Base-by-base conservation (phyloP, 2,329 filamentous ascomycete species). In the Colletotrichum plurivorum region DNA sequence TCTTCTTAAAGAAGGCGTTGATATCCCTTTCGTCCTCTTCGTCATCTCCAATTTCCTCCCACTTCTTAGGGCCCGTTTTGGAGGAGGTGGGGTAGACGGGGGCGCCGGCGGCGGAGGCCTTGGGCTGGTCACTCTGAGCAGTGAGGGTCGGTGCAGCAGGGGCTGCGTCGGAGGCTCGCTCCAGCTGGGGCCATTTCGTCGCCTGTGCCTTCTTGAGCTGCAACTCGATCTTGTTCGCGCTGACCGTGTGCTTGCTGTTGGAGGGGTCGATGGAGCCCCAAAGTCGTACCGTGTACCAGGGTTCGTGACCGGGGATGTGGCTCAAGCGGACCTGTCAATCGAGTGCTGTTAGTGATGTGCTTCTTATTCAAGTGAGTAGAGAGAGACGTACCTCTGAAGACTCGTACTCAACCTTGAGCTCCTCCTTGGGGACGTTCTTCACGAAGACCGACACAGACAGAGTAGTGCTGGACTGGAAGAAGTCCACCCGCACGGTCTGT, bases 11-110 rank as follows among this genome's bases (percentile, higher is more conserved):
- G 82, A 98, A 98, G 12, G 80, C 78, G 74, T 97, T 92, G 9
- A 94, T 90, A 31, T 92, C 89, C 1, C 85, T 87, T 70, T 88
- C 85, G 0, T 88, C 85, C 0, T 87, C 85, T 10, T 89, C 90
- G 1, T 89, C 85, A 1, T 87, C 85, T 0, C 84, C 84, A 0
- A 75, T 90, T 71, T 90, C 93, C 78, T 99, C 96, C 96, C 96
- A 99, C 81, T 99, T 88, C 81, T 97, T 97, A 3, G 93, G 89
- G 0, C 95, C 95, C 1, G 83, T 86, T 71, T 90, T 92, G 13
- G 95, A 96, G 0, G 95, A 98, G 0, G 94, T 95, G 1, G 96
- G 95, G 77, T 98, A 98, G 0, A 85, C 81, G 0, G 92, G 93
- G 16, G 61, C 78, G 15, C 36, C 67, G 62, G 66, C 31, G 31